Base-by-base conservation (phyloP, 2,329 filamentous ascomycete species). In the Chalara sp. region DNA sequence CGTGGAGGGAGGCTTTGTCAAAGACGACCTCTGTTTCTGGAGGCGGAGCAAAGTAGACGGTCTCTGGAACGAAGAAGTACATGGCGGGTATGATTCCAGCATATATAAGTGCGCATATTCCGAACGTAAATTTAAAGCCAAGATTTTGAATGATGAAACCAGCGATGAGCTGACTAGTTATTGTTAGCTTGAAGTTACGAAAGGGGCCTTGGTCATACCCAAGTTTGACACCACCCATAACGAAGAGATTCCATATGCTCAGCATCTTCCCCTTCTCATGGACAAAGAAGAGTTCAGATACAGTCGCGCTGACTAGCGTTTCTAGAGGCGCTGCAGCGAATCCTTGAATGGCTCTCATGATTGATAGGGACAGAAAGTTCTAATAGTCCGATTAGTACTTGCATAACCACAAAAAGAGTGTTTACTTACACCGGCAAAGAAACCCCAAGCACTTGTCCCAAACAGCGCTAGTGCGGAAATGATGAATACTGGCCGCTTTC, bases 211-310 rank as follows among this genome's bases (percentile, higher is more conserved):
- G 6, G 28, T 50, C 48, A 50, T 60, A 62, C 58, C 60, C 60
- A 30, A 64, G 56, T 37, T 63, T 60, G n/a, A 61, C 59, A 47
- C 63, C 61, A 42, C 56, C 53, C 52, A 58, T 59, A 32, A 63
- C 53, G 33, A 61, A 62, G 35, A 62, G 37, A 37, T 62, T 57
- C 59, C 56, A 59, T 32, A 61, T 49, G 52, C 54, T 57, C 50
- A 65, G 43, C 63, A 61, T 54, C 56, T 51, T 29, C 4, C 70
- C 72, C 6, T 72, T 68, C 61, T 75, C 65, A 52, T 74, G 72
- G 5, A 74, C 69, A 51, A 70, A 75, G 56, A 72, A 75, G 31
- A 74, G 58, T 47, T 74, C 72, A 5, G 70, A 70, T 44, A 74
- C 70, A 1, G 63, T 65, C 11, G 61, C 59, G 13, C 56, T 61